A percentile compares a stretch with the other conserved stretches of the same genome.
These are phyloP conservation scores for Jamesozyma gamospora DNA, from an alignment of 805 yeast genomes.

Conservation along the genomic window DNA sequence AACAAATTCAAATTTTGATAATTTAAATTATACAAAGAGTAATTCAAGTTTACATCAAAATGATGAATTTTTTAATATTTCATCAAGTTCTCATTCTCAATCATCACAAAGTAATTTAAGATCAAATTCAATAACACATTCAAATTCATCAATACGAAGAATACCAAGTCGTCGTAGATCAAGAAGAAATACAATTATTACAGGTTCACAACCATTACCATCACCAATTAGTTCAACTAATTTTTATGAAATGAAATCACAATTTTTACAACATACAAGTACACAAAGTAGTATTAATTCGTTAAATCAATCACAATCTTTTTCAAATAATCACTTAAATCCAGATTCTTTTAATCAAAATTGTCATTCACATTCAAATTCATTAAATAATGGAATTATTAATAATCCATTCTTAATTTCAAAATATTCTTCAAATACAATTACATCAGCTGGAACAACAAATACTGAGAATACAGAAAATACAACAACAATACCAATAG, in stretches of 20 bases:
- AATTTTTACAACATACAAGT: constrained; percentile 13
- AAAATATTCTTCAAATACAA: background rate
- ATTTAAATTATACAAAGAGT: background rate
- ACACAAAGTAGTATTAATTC: constrained; percentile 7
- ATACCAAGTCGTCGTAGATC: constrained; percentile 34
- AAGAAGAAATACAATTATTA: constrained; percentile 65
- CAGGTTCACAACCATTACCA: constrained; percentile 90
- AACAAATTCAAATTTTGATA: constrained; percentile 7
- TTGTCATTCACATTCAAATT: background rate
- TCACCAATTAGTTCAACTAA: constrained; percentile 62
- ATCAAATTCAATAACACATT: background rate
- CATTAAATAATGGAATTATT: background rate
- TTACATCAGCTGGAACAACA: background rate
- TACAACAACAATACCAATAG: background rate
- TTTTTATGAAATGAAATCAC: constrained; percentile 27
- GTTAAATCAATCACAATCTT: background rate
- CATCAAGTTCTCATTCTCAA: constrained; percentile 1
- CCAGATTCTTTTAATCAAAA: background rate
- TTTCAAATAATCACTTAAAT: background rate
- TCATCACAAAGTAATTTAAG: background rate
- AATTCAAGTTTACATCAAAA: background rate
- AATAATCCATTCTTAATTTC: background rate
- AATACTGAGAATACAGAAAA: background rate
- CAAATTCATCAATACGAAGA: constrained; percentile 7
- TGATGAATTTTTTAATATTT: background rate